These are phyloP conservation scores for Solanum ossicruentum DNA, from an alignment of 257 asterid genomes.

Conservation along the genomic window DNA sequence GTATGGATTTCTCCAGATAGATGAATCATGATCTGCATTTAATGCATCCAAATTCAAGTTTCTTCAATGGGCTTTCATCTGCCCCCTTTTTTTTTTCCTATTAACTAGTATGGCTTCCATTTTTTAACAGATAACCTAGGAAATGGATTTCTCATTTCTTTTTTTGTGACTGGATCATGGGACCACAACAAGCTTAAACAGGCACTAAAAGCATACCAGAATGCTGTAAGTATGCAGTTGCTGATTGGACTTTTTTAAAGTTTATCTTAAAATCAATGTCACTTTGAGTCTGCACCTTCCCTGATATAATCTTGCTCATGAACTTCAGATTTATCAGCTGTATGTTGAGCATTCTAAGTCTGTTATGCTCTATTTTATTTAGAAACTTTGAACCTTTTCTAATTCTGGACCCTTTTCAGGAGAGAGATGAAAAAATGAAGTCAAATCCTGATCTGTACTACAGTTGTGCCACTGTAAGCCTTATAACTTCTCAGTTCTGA, in stretches of 20 bases:
- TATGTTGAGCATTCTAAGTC: background rate
- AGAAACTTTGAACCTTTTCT: background rate
- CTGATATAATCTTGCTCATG: background rate
- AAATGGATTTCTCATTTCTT: constrained; percentile 78
- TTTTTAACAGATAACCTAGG: constrained; percentile 69
- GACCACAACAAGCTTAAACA: constrained; percentile 65
- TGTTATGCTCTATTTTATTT: background rate
- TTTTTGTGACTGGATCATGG: constrained; percentile 85
- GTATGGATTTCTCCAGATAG: background rate
- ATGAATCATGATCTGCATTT: background rate
- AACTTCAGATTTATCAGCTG: background rate
- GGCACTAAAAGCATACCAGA: constrained; percentile 87
- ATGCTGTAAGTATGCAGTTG: constrained; percentile 57
- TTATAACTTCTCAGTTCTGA: background rate
- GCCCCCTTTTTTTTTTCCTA: background rate
- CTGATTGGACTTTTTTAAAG: background rate
- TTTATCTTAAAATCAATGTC: background rate
- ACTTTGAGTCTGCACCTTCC: background rate
- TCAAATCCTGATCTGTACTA: constrained; percentile 81
- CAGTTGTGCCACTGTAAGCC: constrained; percentile 81
- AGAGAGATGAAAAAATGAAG: constrained; percentile 77
- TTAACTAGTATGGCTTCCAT: background rate
- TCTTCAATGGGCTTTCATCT: background rate
- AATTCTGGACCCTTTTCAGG: constrained; percentile 34
- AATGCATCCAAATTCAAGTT: background rate